Percentiles rank a stretch among this genome's conserved stretches.
Conservation (phyloP, 345 rosid genomes). For the Eucalyptus marginata region DNA sequence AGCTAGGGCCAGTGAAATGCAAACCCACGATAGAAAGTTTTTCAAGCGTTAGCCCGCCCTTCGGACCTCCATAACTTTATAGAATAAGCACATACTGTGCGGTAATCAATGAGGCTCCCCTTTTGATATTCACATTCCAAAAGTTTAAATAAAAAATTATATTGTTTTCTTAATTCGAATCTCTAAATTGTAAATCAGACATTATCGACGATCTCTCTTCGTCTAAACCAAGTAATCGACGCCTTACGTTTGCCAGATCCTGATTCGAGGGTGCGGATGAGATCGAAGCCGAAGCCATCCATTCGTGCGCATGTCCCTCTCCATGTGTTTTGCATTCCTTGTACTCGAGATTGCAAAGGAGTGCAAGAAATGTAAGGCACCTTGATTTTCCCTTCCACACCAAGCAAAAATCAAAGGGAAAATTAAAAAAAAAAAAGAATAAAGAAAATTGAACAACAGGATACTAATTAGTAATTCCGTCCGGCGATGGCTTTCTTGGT, state of each 20-base stretch:
- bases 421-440: no score
- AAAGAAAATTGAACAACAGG: background rate
- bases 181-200: background rate
- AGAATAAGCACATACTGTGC: background rate
- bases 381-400: background rate
- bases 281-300: background rate
- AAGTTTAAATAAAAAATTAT: background rate
- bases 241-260: background rate
- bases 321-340: background rate
- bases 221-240: background rate
- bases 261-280: background rate
- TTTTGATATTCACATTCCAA: background rate
- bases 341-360: background rate
- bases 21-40: background rate
- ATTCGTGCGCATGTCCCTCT: background rate
- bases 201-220: background rate
- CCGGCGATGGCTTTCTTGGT: background rate
- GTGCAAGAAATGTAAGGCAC: background rate
- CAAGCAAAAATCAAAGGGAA: background rate
- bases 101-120: background rate
- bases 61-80: background rate
- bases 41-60: background rate
- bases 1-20: background rate
- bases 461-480: background rate
- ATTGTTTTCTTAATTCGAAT: background rate